These are phyloP conservation scores for Podospora conica DNA, from an alignment of 495 filamentous ascomycete species.

Conservation along the genomic window DNA sequence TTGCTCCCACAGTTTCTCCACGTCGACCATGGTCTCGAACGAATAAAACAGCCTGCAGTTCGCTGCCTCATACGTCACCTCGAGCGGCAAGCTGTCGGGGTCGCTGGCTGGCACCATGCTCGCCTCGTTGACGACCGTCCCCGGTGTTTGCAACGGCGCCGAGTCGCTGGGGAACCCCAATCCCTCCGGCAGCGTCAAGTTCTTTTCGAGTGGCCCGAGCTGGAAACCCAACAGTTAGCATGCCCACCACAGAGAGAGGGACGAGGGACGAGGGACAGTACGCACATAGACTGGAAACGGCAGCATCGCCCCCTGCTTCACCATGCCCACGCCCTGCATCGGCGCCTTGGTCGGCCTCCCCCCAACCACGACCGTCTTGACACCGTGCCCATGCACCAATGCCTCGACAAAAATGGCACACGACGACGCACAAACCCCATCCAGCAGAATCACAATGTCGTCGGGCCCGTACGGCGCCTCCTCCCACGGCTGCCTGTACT, in stretches of 20 bases:
- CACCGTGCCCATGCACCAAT: constrained; percentile 48
- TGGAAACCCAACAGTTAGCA: background rate
- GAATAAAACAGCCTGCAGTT: constrained; percentile 53
- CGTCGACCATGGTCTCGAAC: constrained; percentile 41
- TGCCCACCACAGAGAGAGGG: background rate
- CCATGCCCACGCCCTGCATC: constrained; percentile 61
- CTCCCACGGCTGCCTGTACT: constrained; percentile 9
- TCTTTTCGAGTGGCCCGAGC: background rate
- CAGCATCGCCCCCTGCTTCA: constrained; percentile 44
- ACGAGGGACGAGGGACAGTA: background rate
- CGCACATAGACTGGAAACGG: background rate
- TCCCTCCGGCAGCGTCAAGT: background rate
- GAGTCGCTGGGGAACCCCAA: background rate
- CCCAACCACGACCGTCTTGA: constrained; percentile 39
- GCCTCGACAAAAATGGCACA: constrained; percentile 56
- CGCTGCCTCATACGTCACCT: constrained; percentile 51
- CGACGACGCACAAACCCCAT: constrained; percentile 60
- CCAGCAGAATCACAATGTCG: constrained; percentile 43
- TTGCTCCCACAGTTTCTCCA: constrained; percentile 43
- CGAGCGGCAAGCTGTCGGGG: constrained; percentile 36
- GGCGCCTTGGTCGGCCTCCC: constrained; percentile 49
- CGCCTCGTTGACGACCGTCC: constrained; percentile 2
- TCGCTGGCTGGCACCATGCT: constrained; percentile 4
- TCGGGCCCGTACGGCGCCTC: constrained; percentile 25
- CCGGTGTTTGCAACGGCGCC: background rate